Percentiles rank a stretch among this genome's conserved stretches.
phyloP scores from a whole-genome alignment of 345 rosid species.

The Brassica napus region DNA sequence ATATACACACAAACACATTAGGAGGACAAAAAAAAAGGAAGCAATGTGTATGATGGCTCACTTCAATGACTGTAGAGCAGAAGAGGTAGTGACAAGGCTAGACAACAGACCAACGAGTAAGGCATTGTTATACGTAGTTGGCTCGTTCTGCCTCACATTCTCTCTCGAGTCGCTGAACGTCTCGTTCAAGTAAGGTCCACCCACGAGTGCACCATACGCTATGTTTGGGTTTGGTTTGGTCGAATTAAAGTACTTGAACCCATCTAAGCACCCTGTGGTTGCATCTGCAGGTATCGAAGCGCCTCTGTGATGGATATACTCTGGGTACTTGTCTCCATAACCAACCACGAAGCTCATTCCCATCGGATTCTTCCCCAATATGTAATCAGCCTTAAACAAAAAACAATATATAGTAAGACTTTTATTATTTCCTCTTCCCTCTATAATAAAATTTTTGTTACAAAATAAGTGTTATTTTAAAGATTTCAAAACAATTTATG shows the following conservation, averaged over 20 bases:
- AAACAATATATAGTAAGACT: not conserved
- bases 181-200: slow-evolving; percentile 90
- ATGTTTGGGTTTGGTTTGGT: slow-evolving; percentile 75
- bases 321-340: slow-evolving; percentile 81
- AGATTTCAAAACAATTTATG: too few species aligned
- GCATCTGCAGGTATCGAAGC: slow-evolving; percentile 89
- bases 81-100: slow-evolving; percentile 87
- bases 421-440: too few species aligned
- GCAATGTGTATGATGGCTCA: slow-evolving; percentile 21
- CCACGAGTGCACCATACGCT: slow-evolving; percentile 84
- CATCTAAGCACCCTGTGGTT: slow-evolving; percentile 66
- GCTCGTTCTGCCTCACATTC: slow-evolving; percentile 85
- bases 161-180: slow-evolving; percentile 66
- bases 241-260: slow-evolving; percentile 72
- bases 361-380: slow-evolving; percentile 75
- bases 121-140: slow-evolving; percentile 87
- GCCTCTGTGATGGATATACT: slow-evolving; percentile 89
- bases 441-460: too few species aligned
- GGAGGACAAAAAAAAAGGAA: slow-evolving; percentile 11
- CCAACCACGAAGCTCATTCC: slow-evolving; percentile 90
- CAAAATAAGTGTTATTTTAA: too few species aligned
- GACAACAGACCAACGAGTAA: slow-evolving; percentile 85
- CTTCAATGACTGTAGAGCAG: slow-evolving; percentile 61
- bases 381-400: slow-evolving; percentile 82
- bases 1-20: not conserved